Evolutionary conservation across 1,284 basidiomycete species (phyloP).

Genomic region (Hortiboletus rubellus): DNA sequence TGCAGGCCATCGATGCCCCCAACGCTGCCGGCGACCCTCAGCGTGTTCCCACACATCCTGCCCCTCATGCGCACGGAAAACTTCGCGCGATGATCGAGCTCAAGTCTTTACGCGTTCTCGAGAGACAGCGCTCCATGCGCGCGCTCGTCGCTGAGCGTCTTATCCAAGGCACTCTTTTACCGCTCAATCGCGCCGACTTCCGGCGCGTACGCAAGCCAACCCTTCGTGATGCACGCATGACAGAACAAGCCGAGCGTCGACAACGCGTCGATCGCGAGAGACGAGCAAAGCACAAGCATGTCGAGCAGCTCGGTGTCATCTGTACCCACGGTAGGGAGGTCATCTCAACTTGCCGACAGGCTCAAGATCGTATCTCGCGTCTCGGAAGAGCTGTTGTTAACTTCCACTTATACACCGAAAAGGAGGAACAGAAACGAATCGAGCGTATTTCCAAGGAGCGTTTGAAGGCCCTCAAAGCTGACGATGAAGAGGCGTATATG

Average conservation of each 20-base stretch:
- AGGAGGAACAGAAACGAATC: conserved; percentile 98
- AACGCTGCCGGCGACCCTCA: not conserved
- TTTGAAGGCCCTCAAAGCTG: conserved; percentile 95
- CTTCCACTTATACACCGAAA: conserved; percentile 90
- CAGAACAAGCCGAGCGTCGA: conserved; percentile 88
- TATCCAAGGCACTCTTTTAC: conserved; percentile 87
- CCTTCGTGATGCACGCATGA: conserved; percentile 87
- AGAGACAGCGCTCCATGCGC: conserved; percentile 87
- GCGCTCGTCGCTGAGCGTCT: conserved; percentile 87
- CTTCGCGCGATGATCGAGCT: conserved; percentile 93
- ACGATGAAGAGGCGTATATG: conserved; percentile 99
- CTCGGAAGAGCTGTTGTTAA: conserved; percentile 85
- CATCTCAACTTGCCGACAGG: conserved; percentile 58
- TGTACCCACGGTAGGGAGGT: conserved; percentile 83
- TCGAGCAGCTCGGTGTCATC: conserved; percentile 91
- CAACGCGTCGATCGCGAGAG: conserved; percentile 93
- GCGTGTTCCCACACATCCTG: conserved; percentile 42
- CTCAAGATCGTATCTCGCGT: conserved; percentile 78
- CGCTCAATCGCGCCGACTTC: conserved; percentile 91
- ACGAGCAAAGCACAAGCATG: conserved; percentile 94
- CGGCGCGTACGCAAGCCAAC: conserved; percentile 86
- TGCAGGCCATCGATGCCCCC: conserved; percentile 37
- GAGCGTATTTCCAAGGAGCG: conserved; percentile 97
- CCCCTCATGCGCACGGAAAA: conserved; percentile 70
- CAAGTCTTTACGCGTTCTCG: conserved; percentile 87